phyloP scores from a whole-genome alignment of 78 protist species.

The Protostelium mycophagum region DNA sequence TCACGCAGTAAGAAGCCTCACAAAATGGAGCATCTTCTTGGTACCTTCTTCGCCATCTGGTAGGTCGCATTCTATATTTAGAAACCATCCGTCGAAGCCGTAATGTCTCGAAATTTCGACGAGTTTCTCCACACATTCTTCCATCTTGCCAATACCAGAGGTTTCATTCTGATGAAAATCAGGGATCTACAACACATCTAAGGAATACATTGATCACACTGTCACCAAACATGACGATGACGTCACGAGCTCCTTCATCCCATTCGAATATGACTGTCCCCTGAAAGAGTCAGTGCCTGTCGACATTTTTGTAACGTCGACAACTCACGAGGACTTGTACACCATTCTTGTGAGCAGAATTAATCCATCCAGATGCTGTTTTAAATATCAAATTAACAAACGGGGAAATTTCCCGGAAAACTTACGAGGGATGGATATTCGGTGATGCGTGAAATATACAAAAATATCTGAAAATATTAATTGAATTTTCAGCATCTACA shows the following conservation, averaged over 20 bases:
- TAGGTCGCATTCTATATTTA: slow-evolving; percentile 72
- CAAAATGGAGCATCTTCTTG: too few species aligned
- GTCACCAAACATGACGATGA: slow-evolving; percentile 1
- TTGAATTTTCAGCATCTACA: neutral
- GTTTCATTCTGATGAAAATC: neutral
- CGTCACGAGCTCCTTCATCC: slow-evolving; percentile 53
- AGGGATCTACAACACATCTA: neutral
- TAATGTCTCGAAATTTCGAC: slow-evolving; percentile 25
- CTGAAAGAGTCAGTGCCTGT: too few species aligned
- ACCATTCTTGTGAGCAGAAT: slow-evolving; percentile 60
- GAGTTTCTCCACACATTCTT: neutral
- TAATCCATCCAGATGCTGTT: slow-evolving; percentile 64
- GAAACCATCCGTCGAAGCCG: slow-evolving; percentile 85
- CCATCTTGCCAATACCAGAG: neutral
- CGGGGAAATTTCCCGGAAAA: neutral
- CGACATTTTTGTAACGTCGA: too few species aligned
- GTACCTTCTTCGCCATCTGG: neutral
- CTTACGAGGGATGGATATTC: slow-evolving; percentile 75
- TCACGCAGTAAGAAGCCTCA: too few species aligned
- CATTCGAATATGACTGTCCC: slow-evolving; percentile 88
- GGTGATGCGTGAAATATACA: slow-evolving; percentile 77
- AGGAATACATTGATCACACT: neutral
- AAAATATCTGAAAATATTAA: slow-evolving; percentile 42
- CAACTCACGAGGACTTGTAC: slow-evolving; percentile 28
- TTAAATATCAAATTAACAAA: neutral